Percentiles rank a stretch among this genome's conserved stretches.
phyloP scores from a whole-genome alignment of 257 asterid genomes.

The Pogostemon cablin region DNA sequence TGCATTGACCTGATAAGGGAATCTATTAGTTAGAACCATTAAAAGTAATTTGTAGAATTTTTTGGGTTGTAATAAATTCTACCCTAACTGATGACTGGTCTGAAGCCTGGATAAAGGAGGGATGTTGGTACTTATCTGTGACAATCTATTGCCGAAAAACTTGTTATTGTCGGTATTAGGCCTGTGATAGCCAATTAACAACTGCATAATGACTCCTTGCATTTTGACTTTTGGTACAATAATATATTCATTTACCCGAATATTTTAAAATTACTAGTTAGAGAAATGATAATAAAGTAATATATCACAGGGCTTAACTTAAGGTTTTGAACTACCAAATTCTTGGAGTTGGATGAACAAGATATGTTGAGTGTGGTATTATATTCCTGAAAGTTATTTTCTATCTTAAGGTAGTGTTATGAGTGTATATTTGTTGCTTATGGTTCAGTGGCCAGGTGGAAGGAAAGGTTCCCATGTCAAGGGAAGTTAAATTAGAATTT shows the following conservation, averaged over 20 bases:
- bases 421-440: conserved; percentile 6
- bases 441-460: conserved; percentile 71
- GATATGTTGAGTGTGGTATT: conserved; percentile 11
- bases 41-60: background rate
- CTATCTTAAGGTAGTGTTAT: conserved; percentile 12
- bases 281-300: background rate
- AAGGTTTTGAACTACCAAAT: conserved; percentile 13
- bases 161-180: background rate
- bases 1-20: conserved; percentile 14
- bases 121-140: background rate
- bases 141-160: background rate
- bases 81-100: background rate
- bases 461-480: conserved; percentile 66
- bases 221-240: background rate
- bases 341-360: conserved; percentile 4
- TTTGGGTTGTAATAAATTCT: background rate
- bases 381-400: conserved; percentile 11
- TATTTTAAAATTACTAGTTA: conserved; percentile 8
- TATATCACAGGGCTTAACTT: conserved; percentile 2
- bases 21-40: conserved; percentile 10
- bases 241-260: background rate
- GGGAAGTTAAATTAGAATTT: conserved; percentile 85
- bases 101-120: background rate
- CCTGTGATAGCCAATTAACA: background rate
- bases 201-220: background rate